Conservation (phyloP, 2,329 filamentous ascomycete species). For the Xylariaceae sp. region DNA sequence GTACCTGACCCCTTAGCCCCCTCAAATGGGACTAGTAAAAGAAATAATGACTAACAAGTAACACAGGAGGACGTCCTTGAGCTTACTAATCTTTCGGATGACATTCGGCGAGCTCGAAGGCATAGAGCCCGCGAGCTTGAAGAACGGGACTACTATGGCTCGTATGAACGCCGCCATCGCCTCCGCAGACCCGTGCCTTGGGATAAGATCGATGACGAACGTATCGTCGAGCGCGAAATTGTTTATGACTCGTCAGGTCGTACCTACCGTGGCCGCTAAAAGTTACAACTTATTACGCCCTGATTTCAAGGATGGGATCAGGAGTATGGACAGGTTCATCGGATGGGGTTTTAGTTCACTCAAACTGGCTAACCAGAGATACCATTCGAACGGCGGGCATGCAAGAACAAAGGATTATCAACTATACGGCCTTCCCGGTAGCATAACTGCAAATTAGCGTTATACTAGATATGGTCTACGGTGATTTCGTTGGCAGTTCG, state of each 20-base stretch:
- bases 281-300: too few relatives aligned
- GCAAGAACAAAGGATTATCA: too few relatives aligned
- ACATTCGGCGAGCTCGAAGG: conserved; percentile 71
- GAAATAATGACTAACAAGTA: conserved; percentile 40
- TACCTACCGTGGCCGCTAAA: background rate
- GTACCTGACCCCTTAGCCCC: conserved; percentile 45
- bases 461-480: too few relatives aligned
- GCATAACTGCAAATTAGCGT: too few relatives aligned
- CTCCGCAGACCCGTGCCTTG: conserved; percentile 43
- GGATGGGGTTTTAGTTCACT: background rate
- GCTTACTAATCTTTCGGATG: conserved; percentile 81
- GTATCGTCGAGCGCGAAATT: conserved; percentile 71
- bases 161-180: conserved; percentile 52
- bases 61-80: conserved; percentile 82
- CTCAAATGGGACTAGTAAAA: background rate
- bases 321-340: background rate
- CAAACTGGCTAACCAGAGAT: too few relatives aligned
- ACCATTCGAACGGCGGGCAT: too few relatives aligned
- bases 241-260: conserved; percentile 58
- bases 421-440: too few relatives aligned
- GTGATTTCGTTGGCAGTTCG: background rate
- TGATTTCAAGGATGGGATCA: background rate
- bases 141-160: conserved; percentile 63
- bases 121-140: conserved; percentile 59
- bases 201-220: conserved; percentile 63